Conservation (phyloP, 2,329 filamentous ascomycete species). For the Fusarium bactridioides region DNA sequence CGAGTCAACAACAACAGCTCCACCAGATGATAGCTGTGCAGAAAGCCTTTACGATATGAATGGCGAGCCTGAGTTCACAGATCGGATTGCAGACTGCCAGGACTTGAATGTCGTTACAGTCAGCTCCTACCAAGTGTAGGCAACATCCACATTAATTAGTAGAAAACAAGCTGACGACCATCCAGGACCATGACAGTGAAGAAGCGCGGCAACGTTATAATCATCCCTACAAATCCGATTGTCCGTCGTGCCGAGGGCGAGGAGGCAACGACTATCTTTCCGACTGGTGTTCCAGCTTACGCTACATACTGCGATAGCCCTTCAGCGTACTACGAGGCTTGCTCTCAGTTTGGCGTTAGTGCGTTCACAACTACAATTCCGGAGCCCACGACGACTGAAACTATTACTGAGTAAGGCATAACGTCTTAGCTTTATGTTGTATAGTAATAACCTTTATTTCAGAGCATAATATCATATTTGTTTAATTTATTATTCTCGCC, state of each 20-base stretch:
- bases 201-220: rapidly evolving
- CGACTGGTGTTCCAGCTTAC: neutral
- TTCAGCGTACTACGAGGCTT: neutral
- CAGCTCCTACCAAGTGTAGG: neutral
- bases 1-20: neutral
- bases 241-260: neutral
- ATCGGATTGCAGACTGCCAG: rapidly evolving
- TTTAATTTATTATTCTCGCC: no score
- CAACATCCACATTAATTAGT: rapidly evolving
- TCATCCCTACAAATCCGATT: neutral
- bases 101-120: neutral
- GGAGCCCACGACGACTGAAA: neutral
- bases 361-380: neutral
- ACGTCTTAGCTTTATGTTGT: rapidly evolving
- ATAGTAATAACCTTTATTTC: neutral
- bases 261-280: neutral
- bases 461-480: rapidly evolving
- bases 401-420: rapidly evolving
- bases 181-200: rapidly evolving
- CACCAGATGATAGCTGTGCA: neutral
- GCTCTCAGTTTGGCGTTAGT: neutral
- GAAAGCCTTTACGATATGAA: rapidly evolving
- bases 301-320: neutral
- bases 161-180: rapidly evolving
- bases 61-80: neutral